Evolutionary conservation across 164 flowering plant genomes (phyloP), one percentile per base, ranked within the genome.

Genomic region (Taxillus chinensis): DNA sequence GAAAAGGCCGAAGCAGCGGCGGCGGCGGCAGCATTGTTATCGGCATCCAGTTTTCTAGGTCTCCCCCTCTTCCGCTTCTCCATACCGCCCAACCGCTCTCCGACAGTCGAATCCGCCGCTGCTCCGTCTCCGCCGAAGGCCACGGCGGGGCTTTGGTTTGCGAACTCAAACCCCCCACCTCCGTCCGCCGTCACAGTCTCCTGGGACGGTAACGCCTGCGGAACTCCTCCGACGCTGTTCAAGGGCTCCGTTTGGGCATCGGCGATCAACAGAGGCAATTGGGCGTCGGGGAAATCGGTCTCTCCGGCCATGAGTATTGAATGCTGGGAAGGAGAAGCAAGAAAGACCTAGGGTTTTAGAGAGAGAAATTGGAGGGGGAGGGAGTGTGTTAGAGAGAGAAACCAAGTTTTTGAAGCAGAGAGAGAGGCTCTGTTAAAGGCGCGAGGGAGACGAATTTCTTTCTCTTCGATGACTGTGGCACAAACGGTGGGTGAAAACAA

Each of bases 1-100:
- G 40, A 8, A 8, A 49, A 15, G n/a, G 45, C 8, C 0, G 59
- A 14, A 2, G 13, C 45, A 15, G 49, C 55, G 40, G 45, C 17
- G 15, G 59, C 14, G 1, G 13, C 45, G 15, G 49, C 43, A 39
- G 45, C 17, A 8, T 14, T 15, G 7, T 7, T 49, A 50, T 48
- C 56, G 2, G 12, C 50, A 14, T 57, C 64, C 10, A 39, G 53
- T 63, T 68, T 68, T 56, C 64, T 68, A 0, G 75, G 75, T 38
- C 75, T 67, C 10, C 75, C 75, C 46, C 71, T 64, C 63, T 68
- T 67, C 50, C 66, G 64, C 57, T 65, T 68, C 60, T 14, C 61
- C 9, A 8, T 17, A 3, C 51, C 13, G 9, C 12, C 14, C 39
- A 27, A 37, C 10, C 16, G 39, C 7, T 3, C 57, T 39, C 39